Base-by-base conservation (phyloP, 805 yeast genomes). In the Zygotorulaspora danielsina region DNA sequence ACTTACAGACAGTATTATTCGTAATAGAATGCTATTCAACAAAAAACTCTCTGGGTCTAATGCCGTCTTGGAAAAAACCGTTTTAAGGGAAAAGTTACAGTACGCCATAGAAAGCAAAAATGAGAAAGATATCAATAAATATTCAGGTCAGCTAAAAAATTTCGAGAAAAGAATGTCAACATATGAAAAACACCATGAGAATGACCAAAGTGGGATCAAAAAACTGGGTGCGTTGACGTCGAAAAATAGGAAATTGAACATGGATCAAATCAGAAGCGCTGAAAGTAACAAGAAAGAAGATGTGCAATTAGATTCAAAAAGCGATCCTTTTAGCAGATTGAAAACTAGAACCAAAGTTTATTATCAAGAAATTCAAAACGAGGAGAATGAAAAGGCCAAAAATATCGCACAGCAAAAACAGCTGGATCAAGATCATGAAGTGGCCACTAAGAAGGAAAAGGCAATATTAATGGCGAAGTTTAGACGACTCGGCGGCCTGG, bases 301-400 rank as follows among this genome's bases (percentile, higher is more conserved):
- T 58, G 34, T 41, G 11, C 49, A 44, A 44, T 57, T 52, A 38
- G 64, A 65, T 41, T 70, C 76, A 5, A 60, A 59, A 38, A 76
- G 72, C 52, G 85, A 93, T 66, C 97, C 98, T 16, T 93, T 93
- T 64, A 78, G 84, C 50, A 79, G 97, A 61, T 74, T 93, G 57
- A 82, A 85, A 59, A 90, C 97, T 1, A 83, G 79, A 45, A 85
- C 97, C 1, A 77, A 85, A 54, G 78, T 86, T 44, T 90, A 86
- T 63, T 87, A 88, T 37, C 68, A 71, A 33, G 74, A 61, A 41
- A 65, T 71, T 33, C 77, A 72, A 45, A 71, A 71, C 45, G 74
- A 71, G 44, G 81, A 73, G 47, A 77, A 79, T 49, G 79, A 73
- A 49, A 73, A 71, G 59, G 83, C 81, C 2, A 67, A 76, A 40